phyloP scores from a whole-genome alignment of 768 basidiomycete genomes.

The Porpolomopsis calyptriformis region DNA sequence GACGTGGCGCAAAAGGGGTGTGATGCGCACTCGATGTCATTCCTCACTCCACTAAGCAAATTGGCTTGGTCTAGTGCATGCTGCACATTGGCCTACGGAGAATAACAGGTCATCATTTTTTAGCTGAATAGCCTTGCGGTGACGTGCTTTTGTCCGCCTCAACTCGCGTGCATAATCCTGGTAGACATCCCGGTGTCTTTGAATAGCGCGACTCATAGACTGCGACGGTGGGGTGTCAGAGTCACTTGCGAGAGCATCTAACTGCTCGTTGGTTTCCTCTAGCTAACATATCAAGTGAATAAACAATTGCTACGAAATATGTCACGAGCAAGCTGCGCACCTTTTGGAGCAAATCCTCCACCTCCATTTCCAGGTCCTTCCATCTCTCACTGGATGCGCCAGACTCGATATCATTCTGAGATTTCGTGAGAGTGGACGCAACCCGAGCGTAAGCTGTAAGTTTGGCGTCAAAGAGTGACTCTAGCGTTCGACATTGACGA shows the following conservation, averaged over 20 bases:
- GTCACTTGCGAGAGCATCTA: slow-evolving; percentile 55
- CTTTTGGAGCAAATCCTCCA: slow-evolving; percentile 79
- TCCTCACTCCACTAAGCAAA: slow-evolving; percentile 80
- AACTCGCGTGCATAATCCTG: slow-evolving; percentile 83
- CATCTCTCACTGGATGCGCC: slow-evolving; percentile 60
- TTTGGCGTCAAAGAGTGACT: slow-evolving; percentile 86
- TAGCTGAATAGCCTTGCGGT: neutral
- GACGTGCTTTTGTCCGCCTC: slow-evolving; percentile 66
- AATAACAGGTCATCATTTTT: neutral
- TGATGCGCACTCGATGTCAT: slow-evolving; percentile 80
- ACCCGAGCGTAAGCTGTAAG: slow-evolving; percentile 85
- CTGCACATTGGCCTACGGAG: slow-evolving; percentile 59
- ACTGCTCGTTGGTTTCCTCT: slow-evolving; percentile 76
- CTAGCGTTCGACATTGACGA: slow-evolving; percentile 85
- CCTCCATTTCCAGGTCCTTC: slow-evolving; percentile 76
- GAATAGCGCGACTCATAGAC: slow-evolving; percentile 80
- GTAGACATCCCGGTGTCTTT: slow-evolving; percentile 82
- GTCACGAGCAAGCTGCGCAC: slow-evolving; percentile 27
- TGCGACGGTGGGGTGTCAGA: slow-evolving; percentile 59
- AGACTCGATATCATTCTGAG: slow-evolving; percentile 55
- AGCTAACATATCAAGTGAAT: slow-evolving; percentile 40
- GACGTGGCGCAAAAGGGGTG: neutral
- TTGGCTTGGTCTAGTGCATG: slow-evolving; percentile 79
- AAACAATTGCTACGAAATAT: slow-evolving; percentile 4
- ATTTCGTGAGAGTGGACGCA: slow-evolving; percentile 52